Base-by-base conservation (phyloP, 73 alveolate species). In the Breviolum minutum region DNA sequence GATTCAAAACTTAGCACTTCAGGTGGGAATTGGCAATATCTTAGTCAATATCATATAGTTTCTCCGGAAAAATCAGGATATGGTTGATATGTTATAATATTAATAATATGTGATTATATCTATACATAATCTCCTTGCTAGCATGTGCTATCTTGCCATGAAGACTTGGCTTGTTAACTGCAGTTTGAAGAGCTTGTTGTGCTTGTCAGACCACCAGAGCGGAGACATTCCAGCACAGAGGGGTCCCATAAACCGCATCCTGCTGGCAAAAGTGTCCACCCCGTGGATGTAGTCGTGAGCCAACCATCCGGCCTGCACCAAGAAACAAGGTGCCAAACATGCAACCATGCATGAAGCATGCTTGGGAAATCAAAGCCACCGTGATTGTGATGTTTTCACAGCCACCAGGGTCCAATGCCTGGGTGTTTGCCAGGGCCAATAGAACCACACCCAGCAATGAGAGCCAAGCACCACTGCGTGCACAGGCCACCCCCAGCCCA, bases 211-310 rank as follows among this genome's bases (percentile, higher is more conserved):
- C 99, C 99, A 93, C 99, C 99, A 93, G 60, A 74, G 48, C 48
- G 79, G 81, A n/a, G 81, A 62, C 82, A 93, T 32, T 79, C 90
- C 94, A 22, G 90, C 90, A 19, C 99, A 93, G 29, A 81, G 83
- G 1, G 93, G 90, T 27, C 99, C 99, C 86, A 88, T 68, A n/a
- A 63, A 68, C 13, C 95, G 95, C 86, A 88, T 68, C 85, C 63
- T n/a, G 30, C 69, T 71, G 26, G 82, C 68, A 8, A 66, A 88
- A 70, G 73, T 29, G 48, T 88, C 95, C 77, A 77, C 94, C 60
- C 99, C 99, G 69, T 93, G 99, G 48, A 30, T 54, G 93, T 93
- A 93, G 82, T 93, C 99, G 94, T 93, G 99, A 32, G 87, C 99
- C 68, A 93, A 61, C 99, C 99, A 93, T 11, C 99, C 99, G 0